phyloP scores from a whole-genome alignment of 1,284 basidiomycete species.

The Ustilago xerochloae region DNA sequence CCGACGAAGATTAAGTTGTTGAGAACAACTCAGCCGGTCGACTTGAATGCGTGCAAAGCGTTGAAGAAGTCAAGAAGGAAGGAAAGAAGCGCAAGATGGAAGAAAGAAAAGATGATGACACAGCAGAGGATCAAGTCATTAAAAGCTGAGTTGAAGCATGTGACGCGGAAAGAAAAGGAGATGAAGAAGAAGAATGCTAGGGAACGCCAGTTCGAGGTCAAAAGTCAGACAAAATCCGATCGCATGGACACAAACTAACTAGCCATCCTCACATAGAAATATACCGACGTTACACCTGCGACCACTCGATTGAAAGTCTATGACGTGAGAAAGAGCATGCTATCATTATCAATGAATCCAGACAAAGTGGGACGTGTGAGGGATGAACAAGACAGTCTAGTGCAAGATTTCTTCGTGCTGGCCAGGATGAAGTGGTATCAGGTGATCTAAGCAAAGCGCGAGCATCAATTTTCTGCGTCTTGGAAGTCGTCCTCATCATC shows the following conservation, averaged over 20 bases:
- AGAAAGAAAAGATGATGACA: conserved; percentile 19
- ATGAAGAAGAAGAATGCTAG: background rate
- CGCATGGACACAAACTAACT: background rate
- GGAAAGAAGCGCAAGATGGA: conserved; percentile 24
- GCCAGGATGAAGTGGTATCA: background rate
- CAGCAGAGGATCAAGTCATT: conserved; percentile 16
- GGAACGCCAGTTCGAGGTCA: no score
- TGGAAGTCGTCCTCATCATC: conserved; percentile 47
- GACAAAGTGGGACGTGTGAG: background rate
- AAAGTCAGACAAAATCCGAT: background rate
- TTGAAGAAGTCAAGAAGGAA: conserved; percentile 27
- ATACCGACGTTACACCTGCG: no score
- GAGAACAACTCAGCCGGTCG: conserved; percentile 34
- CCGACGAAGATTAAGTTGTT: conserved; percentile 37
- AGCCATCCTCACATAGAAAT: background rate
- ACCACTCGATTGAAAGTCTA: background rate
- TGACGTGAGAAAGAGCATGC: conserved; percentile 12
- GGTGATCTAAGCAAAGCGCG: background rate
- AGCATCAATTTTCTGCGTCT: conserved; percentile 34
- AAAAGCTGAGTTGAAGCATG: conserved; percentile 8
- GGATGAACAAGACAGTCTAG: background rate
- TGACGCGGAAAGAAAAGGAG: background rate
- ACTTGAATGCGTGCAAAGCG: conserved; percentile 38
- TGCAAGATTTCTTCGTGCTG: background rate
- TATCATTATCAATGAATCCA: conserved; percentile 4